Percentiles rank a stretch among this genome's conserved stretches.
Evolutionary conservation across 2,329 filamentous ascomycete species (phyloP).

Genomic region (Penicillium olsonii): DNA sequence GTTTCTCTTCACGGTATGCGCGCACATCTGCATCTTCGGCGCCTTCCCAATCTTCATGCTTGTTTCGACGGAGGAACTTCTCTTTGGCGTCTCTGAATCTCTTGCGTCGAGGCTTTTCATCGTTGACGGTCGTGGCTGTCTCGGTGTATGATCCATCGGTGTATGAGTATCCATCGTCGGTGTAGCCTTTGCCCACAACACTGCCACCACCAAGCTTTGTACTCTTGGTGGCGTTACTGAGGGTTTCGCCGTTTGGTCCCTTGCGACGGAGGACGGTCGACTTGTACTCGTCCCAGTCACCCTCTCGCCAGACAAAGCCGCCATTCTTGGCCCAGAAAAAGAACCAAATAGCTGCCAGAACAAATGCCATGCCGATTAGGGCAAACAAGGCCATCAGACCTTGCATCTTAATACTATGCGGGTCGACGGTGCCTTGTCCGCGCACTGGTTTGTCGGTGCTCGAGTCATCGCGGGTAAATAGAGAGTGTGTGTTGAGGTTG

Average conservation of each 20-base stretch:
- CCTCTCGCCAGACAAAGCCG: constrained; percentile 80
- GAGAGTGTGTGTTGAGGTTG: constrained; percentile 26
- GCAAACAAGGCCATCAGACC: constrained; percentile 85
- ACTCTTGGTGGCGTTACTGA: constrained; percentile 77
- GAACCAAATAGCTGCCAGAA: constrained; percentile 84
- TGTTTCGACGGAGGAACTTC: constrained; percentile 39
- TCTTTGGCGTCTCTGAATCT: constrained; percentile 41
- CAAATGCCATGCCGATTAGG: constrained; percentile 75
- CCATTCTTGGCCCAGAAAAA: constrained; percentile 99
- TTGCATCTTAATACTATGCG: constrained; percentile 49
- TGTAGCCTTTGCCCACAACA: constrained; percentile 63
- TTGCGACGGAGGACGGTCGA: constrained; percentile 85
- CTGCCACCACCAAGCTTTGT: constrained; percentile 87
- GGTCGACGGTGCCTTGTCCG: constrained; percentile 43
- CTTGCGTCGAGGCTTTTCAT: constrained; percentile 29
- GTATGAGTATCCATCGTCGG: constrained; percentile 62
- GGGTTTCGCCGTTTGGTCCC: constrained; percentile 82
- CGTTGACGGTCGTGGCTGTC: constrained; percentile 45
- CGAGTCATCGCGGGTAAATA: constrained; percentile 31
- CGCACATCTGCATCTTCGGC: constrained; percentile 69
- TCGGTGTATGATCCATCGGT: constrained; percentile 44
- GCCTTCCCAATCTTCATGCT: constrained; percentile 59
- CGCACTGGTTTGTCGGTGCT: constrained; percentile 21
- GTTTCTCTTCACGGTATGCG: constrained; percentile 81
- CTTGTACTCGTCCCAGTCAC: constrained; percentile 99